Percentiles rank a stretch among this genome's conserved stretches.
Evolutionary conservation across 768 basidiomycete species (phyloP).

Genomic region (Myochromella boudieri): DNA sequence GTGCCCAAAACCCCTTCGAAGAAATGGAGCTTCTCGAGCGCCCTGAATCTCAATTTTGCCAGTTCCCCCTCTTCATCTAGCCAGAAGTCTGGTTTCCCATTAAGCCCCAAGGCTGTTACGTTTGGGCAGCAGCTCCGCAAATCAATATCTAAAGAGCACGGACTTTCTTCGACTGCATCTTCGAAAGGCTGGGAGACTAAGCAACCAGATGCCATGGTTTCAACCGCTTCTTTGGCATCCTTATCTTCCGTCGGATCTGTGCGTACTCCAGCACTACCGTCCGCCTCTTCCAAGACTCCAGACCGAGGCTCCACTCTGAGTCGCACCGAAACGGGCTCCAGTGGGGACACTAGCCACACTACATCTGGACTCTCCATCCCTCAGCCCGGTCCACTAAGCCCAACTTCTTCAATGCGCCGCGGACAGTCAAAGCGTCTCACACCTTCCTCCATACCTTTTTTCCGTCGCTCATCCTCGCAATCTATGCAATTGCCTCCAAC

Average conservation of each 20-base stretch:
- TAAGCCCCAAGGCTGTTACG: constrained; percentile 67
- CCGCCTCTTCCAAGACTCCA: constrained; percentile 57
- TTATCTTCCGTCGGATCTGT: constrained; percentile 72
- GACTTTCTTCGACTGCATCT: constrained; percentile 39
- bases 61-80: constrained; percentile 62
- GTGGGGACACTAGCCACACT: constrained; percentile 66
- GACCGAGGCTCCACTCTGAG: constrained; percentile 56
- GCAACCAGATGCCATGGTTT: constrained; percentile 75
- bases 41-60: constrained; percentile 72
- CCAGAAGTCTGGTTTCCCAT: constrained; percentile 55
- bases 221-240: constrained; percentile 74
- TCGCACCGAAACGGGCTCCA: constrained; percentile 75
- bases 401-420: constrained; percentile 66
- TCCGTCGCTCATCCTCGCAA: constrained; percentile 88
- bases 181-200: constrained; percentile 64
- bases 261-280: constrained; percentile 45
- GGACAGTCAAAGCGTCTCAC: constrained; percentile 80
- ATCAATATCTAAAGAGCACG: constrained; percentile 66
- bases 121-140: constrained; percentile 70
- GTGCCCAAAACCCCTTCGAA: constrained; percentile 82
- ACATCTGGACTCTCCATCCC: constrained; percentile 54
- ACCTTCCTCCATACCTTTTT: constrained; percentile 92
- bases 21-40: constrained; percentile 95
- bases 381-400: constrained; percentile 66
- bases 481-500: constrained; percentile 70